A percentile compares a stretch with the other conserved stretches of the same genome.
Evolutionary conservation across 2,329 filamentous ascomycete species (phyloP).

Genomic region (Paecilomyces niveus): DNA sequence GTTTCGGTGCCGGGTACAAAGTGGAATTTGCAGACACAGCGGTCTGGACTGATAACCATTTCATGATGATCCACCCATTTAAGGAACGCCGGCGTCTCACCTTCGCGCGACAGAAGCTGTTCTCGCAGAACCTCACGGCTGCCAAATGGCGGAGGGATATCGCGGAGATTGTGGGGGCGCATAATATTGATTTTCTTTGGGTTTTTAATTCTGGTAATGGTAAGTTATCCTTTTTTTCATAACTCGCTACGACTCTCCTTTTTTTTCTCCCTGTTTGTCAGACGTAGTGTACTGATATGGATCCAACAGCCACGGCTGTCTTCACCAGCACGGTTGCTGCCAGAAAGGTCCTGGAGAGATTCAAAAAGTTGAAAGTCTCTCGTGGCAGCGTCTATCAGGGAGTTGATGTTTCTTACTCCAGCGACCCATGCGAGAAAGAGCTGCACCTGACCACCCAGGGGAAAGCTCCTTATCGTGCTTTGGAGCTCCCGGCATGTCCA

Average conservation of each 20-base stretch:
- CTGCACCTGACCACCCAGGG: conserved; percentile 16
- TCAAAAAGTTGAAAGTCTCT: conserved; percentile 19
- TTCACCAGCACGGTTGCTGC: conserved; percentile 32
- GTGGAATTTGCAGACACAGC: conserved; percentile 23
- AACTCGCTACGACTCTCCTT: background rate
- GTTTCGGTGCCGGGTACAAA: conserved; percentile 25
- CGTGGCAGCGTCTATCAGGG: conserved; percentile 22
- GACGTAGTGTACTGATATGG: background rate
- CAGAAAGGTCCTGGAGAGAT: conserved; percentile 25
- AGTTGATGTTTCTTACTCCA: conserved; percentile 29
- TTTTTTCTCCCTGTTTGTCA: background rate
- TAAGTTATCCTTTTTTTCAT: conserved; percentile 16
- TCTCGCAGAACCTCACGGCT: conserved; percentile 25
- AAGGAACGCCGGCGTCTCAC: conserved; percentile 36
- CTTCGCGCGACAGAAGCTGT: conserved; percentile 32
- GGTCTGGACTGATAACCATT: conserved; percentile 26
- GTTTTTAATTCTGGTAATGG: conserved; percentile 38
- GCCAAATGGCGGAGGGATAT: conserved; percentile 30
- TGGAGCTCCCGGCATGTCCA: background rate
- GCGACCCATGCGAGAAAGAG: conserved; percentile 35
- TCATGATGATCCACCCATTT: conserved; percentile 26
- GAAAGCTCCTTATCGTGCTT: background rate
- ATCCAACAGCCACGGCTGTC: conserved; percentile 26
- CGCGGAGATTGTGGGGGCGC: conserved; percentile 22
- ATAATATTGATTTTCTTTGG: conserved; percentile 35